Conservation (phyloP, 495 filamentous ascomycete species). For the Choiromyces venosus region DNA sequence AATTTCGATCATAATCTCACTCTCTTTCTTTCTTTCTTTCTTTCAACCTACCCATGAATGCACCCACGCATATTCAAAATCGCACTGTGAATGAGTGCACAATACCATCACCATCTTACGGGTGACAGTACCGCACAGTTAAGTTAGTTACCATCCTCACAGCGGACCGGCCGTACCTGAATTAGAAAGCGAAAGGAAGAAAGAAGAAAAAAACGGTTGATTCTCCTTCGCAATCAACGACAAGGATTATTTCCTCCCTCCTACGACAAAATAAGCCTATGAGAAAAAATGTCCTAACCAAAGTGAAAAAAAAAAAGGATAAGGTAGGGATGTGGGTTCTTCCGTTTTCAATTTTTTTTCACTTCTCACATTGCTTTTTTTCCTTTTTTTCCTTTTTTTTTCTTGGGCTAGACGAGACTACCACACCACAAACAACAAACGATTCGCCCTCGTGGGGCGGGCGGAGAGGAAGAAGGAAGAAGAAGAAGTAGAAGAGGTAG, state of each 20-base stretch:
- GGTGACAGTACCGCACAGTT: too few species aligned
- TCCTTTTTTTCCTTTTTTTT: background rate
- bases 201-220: background rate
- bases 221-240: constrained; percentile 1
- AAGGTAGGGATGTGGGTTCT: background rate
- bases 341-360: background rate
- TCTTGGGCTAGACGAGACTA: background rate
- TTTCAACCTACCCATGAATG: too few species aligned
- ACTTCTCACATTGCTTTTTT: background rate
- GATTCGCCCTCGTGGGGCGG: background rate
- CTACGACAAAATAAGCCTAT: background rate
- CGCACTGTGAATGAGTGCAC: background rate
- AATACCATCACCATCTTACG: background rate
- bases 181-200: background rate
- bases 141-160: background rate
- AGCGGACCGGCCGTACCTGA: background rate
- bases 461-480: background rate
- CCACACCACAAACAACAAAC: background rate
- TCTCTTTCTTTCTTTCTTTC: background rate
- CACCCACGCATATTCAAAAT: background rate
- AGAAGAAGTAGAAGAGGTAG: background rate
- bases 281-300: background rate
- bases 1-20: background rate
- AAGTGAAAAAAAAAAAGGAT: too few species aligned
- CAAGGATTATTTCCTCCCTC: background rate